Evolutionary conservation across 805 yeast genomes (phyloP).

Genomic region (Kuraishia molischiana): DNA sequence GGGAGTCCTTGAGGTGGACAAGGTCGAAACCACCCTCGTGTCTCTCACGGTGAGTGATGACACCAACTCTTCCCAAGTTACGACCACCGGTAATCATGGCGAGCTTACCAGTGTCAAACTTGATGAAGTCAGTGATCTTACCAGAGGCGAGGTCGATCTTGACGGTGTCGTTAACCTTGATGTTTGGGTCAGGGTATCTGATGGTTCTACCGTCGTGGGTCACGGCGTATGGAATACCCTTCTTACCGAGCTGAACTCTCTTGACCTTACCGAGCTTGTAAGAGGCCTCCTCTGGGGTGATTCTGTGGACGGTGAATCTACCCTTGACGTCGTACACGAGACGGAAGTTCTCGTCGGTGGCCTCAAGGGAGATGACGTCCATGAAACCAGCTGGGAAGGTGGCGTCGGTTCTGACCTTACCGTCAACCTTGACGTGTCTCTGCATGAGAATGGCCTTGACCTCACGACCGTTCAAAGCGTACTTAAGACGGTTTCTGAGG

Average conservation of each 20-base stretch:
- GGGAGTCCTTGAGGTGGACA: conserved; percentile 91
- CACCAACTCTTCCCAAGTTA: conserved; percentile 97
- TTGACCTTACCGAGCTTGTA: conserved; percentile 98
- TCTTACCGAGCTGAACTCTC: conserved; percentile 97
- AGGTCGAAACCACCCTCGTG: conserved; percentile 98
- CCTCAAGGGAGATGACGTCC: conserved; percentile 96
- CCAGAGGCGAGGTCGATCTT: conserved; percentile 95
- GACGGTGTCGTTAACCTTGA: conserved; percentile 97
- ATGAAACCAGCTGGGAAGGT: conserved; percentile 99
- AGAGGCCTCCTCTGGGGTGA: conserved; percentile 96
- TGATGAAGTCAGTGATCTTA: conserved; percentile 81
- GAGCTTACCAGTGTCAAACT: conserved; percentile 87
- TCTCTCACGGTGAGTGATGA: conserved; percentile 90
- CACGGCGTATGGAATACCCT: conserved; percentile 95
- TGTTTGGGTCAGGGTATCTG: conserved; percentile 98
- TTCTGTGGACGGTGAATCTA: conserved; percentile 99
- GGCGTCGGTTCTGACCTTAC: conserved; percentile 98
- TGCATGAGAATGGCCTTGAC: conserved; percentile 97
- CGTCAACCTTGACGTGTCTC: conserved; percentile 97
- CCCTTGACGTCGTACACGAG: conserved; percentile 97
- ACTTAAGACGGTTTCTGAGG: conserved; percentile 97
- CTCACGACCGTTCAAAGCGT: conserved; percentile 98
- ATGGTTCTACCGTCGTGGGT: conserved; percentile 99
- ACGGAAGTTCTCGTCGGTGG: conserved; percentile 99
- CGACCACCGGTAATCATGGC: conserved; percentile 97